Conservation (phyloP, 257 asterid genomes). For the Lycium ferocissimum region DNA sequence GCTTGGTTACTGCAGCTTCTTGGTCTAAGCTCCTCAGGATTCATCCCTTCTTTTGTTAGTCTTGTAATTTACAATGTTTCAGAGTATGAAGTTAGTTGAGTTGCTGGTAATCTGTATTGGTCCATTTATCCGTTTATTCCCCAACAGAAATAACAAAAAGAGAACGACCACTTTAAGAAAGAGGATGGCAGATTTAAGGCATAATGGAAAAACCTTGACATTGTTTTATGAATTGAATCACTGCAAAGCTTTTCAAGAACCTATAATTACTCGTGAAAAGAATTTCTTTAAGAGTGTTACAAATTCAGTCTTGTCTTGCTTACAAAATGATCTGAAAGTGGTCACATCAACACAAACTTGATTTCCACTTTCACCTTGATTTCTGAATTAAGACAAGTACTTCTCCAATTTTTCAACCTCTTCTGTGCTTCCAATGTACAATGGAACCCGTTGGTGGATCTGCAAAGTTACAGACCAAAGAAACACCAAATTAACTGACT, state of each 20-base stretch:
- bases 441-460: constrained; percentile 87
- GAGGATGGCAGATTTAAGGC: constrained; percentile 6
- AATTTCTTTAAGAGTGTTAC: neutral
- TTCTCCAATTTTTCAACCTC: constrained; percentile 93
- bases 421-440: constrained; percentile 87
- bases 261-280: neutral
- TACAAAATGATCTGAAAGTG: constrained; percentile 23
- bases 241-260: constrained; percentile 2
- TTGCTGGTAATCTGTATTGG: neutral
- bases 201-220: constrained; percentile 4
- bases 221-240: neutral
- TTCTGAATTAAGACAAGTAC: constrained; percentile 59
- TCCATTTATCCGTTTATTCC: neutral
- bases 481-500: constrained; percentile 4
- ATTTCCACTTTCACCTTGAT: constrained; percentile 5
- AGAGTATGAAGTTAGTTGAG: neutral
- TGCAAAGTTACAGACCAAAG: constrained; percentile 40
- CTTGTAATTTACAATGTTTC: neutral
- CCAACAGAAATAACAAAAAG: neutral
- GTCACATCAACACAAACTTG: constrained; percentile 17
- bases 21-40: neutral
- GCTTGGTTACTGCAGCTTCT: neutral
- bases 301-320: constrained; percentile 12
- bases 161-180: neutral
- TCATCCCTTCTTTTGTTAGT: neutral